A percentile compares a stretch with the other conserved stretches of the same genome.
Evolutionary conservation across 768 basidiomycete species (phyloP).

Genomic region (Trametes villosa): DNA sequence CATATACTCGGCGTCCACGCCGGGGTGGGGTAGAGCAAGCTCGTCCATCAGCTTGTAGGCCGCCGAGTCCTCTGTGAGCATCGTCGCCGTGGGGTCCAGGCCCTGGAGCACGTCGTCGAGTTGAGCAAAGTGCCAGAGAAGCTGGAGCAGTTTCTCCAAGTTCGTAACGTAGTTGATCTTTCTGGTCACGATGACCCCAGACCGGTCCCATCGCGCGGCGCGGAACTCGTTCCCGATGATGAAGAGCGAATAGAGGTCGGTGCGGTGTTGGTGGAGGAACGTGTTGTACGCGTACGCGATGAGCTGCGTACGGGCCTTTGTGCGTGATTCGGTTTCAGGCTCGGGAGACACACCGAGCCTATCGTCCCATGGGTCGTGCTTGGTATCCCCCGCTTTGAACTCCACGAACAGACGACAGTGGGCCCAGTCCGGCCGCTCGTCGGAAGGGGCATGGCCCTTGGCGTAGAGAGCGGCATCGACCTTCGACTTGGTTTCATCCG

Average conservation of each 20-base stretch:
- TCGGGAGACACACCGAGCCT: neutral
- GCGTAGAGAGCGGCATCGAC: neutral
- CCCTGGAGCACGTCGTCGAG: neutral
- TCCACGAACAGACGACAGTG: neutral
- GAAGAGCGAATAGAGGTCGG: neutral
- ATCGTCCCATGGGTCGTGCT: slow-evolving; percentile 1
- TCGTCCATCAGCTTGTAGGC: neutral
- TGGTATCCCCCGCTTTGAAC: neutral
- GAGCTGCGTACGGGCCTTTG: neutral
- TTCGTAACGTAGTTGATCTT: slow-evolving; percentile 1
- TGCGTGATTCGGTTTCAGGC: neutral
- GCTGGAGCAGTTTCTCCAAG: neutral
- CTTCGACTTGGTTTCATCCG: too few species aligned
- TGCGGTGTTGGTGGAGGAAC: slow-evolving; percentile 2
- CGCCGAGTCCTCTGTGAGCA: neutral
- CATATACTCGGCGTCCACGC: too few species aligned
- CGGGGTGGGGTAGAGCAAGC: neutral
- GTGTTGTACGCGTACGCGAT: neutral
- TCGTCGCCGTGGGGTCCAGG: neutral
- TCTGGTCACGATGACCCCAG: neutral
- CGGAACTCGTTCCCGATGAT: neutral
- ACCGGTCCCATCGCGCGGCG: slow-evolving; percentile 5
- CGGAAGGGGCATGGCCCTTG: neutral
- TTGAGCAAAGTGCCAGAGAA: neutral
- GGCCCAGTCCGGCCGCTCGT: neutral